A percentile compares a stretch with the other conserved stretches of the same genome.
phyloP scores from a whole-genome alignment of 768 basidiomycete genomes.

The Agrocybe praecox region DNA sequence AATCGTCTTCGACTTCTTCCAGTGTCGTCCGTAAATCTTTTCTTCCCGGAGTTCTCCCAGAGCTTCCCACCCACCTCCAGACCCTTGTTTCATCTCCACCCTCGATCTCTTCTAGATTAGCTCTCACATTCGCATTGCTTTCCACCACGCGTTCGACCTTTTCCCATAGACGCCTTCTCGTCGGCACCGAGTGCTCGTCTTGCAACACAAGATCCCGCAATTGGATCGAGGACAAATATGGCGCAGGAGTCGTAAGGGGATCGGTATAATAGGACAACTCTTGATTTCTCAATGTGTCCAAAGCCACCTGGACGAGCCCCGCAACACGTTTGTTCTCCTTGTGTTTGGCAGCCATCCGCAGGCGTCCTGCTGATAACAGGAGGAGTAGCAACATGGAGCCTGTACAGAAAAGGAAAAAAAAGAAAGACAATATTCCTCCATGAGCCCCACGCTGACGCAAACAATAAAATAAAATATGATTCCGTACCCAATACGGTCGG shows the following conservation, averaged over 20 bases:
- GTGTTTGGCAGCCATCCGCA: slow-evolving; percentile 50
- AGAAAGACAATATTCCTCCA: background rate
- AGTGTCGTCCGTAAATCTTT: slow-evolving; percentile 12
- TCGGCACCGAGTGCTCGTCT: slow-evolving; percentile 73
- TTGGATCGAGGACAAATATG: slow-evolving; percentile 84
- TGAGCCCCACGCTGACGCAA: background rate
- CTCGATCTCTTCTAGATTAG: slow-evolving; percentile 78
- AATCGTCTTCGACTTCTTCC: slow-evolving; percentile 7
- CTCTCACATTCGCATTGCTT: slow-evolving; percentile 87
- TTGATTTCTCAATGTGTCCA: slow-evolving; percentile 81
- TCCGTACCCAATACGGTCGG: slow-evolving; percentile 59
- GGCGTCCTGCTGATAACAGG: slow-evolving; percentile 30
- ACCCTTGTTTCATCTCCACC: slow-evolving; percentile 89
- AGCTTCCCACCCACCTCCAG: slow-evolving; percentile 86
- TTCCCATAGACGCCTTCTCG: slow-evolving; percentile 73
- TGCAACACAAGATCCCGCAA: slow-evolving; percentile 86
- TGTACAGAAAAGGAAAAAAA: slow-evolving; percentile 16
- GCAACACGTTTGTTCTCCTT: slow-evolving; percentile 67
- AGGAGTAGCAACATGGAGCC: slow-evolving; percentile 35
- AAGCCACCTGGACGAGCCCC: slow-evolving; percentile 75
- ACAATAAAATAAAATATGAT: slow-evolving; percentile 19
- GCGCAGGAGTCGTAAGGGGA: slow-evolving; percentile 70
- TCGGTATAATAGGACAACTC: slow-evolving; percentile 83
- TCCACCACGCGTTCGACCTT: slow-evolving; percentile 86
- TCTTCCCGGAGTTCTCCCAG: slow-evolving; percentile 33